These are phyloP conservation scores for Bathelium albidoporum DNA, from an alignment of 495 filamentous ascomycete species.

Conservation along the genomic window DNA sequence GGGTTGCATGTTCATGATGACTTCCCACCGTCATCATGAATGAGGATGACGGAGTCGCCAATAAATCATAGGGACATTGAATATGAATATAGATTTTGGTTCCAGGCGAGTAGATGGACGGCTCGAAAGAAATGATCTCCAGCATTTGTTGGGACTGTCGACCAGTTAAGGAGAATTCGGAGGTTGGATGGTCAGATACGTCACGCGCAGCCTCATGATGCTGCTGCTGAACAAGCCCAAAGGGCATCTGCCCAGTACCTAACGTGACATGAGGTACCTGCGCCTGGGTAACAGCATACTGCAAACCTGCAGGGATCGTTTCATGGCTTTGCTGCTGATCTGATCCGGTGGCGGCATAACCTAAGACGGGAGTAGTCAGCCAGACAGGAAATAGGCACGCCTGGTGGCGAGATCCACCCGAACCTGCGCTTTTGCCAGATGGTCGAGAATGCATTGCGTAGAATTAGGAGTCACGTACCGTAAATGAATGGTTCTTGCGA, in stretches of 20 bases:
- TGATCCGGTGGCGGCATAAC: constrained; percentile 30
- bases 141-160: constrained; percentile 36
- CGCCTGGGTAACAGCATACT: constrained; percentile 28
- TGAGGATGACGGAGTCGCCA: constrained; percentile 44
- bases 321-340: constrained; percentile 29
- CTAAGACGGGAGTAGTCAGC: constrained; percentile 1
- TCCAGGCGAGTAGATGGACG: constrained; percentile 55
- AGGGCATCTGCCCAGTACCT: constrained; percentile 23
- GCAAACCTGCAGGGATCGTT: constrained; percentile 26
- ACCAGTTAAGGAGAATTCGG: constrained; percentile 42
- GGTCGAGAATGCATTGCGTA: too few relatives aligned
- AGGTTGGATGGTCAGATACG: constrained; percentile 41
- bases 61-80: constrained; percentile 59
- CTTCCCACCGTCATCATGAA: constrained; percentile 68
- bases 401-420: too few relatives aligned
- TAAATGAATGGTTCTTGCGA: constrained; percentile 35
- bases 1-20: constrained; percentile 51
- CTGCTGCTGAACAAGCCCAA: constrained; percentile 21
- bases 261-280: constrained; percentile 27
- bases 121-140: constrained; percentile 56
- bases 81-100: constrained; percentile 64
- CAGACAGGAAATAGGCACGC: background rate
- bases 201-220: constrained; percentile 29
- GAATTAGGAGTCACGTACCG: constrained; percentile 32
- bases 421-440: too few relatives aligned